Conservation (phyloP, 164 flowering plant genomes). For the Taxillus chinensis region DNA sequence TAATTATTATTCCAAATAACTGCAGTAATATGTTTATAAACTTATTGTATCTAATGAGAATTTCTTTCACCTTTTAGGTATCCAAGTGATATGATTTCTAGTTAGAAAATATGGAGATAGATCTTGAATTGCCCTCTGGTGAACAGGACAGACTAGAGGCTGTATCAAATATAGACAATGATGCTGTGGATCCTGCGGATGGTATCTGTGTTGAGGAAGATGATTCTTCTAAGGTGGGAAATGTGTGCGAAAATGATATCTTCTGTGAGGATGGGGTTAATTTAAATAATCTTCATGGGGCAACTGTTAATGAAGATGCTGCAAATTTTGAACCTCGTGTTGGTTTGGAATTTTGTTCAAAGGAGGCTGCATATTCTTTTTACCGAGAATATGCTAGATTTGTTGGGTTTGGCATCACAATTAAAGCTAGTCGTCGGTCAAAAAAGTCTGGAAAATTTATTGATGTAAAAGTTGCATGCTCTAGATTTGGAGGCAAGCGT, state of each 20-base stretch:
- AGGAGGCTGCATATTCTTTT: slow-evolving; percentile 2
- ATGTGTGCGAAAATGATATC: not conserved
- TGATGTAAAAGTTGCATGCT: slow-evolving; percentile 26
- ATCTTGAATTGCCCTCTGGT: slow-evolving; percentile 23
- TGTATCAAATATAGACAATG: slow-evolving; percentile 4
- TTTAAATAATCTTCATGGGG: not conserved
- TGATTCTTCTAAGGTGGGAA: slow-evolving; percentile 9
- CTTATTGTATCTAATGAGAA: too few relatives aligned
- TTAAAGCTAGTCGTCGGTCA: slow-evolving; percentile 2
- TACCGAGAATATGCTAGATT: slow-evolving; percentile 3
- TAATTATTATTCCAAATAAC: too few relatives aligned
- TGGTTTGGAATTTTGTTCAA: slow-evolving; percentile 1
- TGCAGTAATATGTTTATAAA: too few relatives aligned
- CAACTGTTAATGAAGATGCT: not conserved
- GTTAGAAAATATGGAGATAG: slow-evolving; percentile 19
- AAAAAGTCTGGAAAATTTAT: slow-evolving; percentile 4
- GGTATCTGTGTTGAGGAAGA: slow-evolving; percentile 4
- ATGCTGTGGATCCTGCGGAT: slow-evolving; percentile 3
- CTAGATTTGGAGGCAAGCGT: slow-evolving; percentile 45
- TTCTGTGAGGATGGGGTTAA: slow-evolving; percentile 3
- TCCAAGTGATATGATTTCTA: too few relatives aligned
- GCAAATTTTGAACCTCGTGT: not conserved
- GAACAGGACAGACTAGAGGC: slow-evolving; percentile 13
- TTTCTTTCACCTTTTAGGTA: too few relatives aligned
- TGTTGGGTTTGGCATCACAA: slow-evolving; percentile 1